Base-by-base conservation (phyloP, 2,329 filamentous ascomycete genomes). In the Aspergillus versicolor region DNA sequence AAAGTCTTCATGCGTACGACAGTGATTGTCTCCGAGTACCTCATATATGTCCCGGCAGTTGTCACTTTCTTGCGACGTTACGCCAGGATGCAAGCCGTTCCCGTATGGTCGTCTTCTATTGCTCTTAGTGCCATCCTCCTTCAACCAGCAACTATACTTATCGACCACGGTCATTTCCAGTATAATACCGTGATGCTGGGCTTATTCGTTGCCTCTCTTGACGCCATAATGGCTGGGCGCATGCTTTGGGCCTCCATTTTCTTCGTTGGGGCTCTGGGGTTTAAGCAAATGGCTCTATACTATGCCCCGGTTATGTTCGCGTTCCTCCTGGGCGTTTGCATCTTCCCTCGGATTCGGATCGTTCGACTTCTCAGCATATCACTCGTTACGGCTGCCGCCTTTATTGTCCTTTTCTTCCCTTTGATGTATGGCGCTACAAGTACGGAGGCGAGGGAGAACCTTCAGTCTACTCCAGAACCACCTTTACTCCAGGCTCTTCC, bases 171-270 rank as follows among this genome's bases (percentile, higher is more conserved):
- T 6, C 94, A 89, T 67, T 99, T 99, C 72, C 94, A 99, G 76
- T 99, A 97, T 76, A 99, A 99, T 73, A 96, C 92, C 0, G 92
- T 99, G 50, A 99, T 99, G 94, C 86, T 99, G 15, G 94, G 95
- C 2, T 85, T 97, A 47, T 86, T 94, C 9, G 79, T 95, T 30
- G 91, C 91, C 0, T 91, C 88, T 66, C 86, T 97, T 78, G 94
- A 93, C 42, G 94, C 90, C 72, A 89, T 97, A 77, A 75, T 96
- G 50, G 91, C 92, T 3, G 90, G 90, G 4, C 85, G 92, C 48
- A 88, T 88, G 67, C 83, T 95, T 60, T 97, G 93, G 92, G 86
- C 90, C 24, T 92, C 91, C 61, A 84, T 96, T 58, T 96, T 96
- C 78, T 99, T 99, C 66, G 94, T 99, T 6, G 86, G 85, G 15